Base-by-base conservation (phyloP, 2,329 filamentous ascomycete species). In the Ilyonectria robusta region DNA sequence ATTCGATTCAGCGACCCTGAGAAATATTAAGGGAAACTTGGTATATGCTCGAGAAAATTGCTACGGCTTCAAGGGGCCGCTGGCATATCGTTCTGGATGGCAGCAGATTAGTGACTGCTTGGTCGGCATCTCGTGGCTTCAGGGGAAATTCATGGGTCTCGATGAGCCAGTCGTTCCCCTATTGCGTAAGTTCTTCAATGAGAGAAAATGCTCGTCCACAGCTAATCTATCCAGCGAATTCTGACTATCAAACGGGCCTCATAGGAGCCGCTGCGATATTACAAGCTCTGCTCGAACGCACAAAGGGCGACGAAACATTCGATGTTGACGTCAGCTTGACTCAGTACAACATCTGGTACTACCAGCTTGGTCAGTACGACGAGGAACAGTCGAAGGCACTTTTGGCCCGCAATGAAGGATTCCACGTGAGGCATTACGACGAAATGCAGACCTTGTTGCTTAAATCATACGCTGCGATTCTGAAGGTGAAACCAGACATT, bases 21-120 rank as follows among this genome's bases (percentile, higher is more conserved):
- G 70, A 13, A 54, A 62, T 11, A 47, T 70, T 6, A 70, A 65
- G 13, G 17, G 37, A n/a, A 77, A 77, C 13, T 70, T 81, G 29
- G 73, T 81, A 4, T 79, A 80, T 59, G 72, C 76, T 13, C 76
- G 77, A 15, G 79, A 81, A 66, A 80, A 81, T 63, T 81, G 79
- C 70, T 78, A 81, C 35, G 79, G 79, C 1, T 81, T 78, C 73
- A 75, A 77, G 10, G 79, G 79, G 0, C 78, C 77, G 6, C 76
- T 75, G 68, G 68, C 62, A 13, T 68, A 77, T 15, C 76, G 78
- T 3, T 77, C 77, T 26, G 79, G 79, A 1, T 81, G 79, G 79
- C 79, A 82, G 67, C 80, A 82, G 67, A 81, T 81, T 47, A 78
- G 78, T 23, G 80, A 81, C 58, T 81, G 78, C 69, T 73, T 80